Evolutionary conservation across 1,139 yeast species (phyloP).

Genomic region (Saccharomyces hybrid): DNA sequence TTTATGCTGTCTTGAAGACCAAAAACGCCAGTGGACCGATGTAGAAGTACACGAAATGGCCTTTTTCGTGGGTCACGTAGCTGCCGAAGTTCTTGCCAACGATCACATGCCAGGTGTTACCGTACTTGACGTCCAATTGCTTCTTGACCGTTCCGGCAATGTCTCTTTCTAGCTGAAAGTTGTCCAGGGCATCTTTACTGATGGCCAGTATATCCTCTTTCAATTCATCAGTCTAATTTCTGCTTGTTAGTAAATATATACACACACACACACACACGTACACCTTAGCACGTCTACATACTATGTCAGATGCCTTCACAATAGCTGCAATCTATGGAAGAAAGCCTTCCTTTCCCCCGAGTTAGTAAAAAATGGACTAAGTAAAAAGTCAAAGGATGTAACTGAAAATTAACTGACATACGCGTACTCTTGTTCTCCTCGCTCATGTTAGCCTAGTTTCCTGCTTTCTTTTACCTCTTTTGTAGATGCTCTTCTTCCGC

Average conservation of each 20-base stretch:
- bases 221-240: constrained; percentile 46
- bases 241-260: constrained; percentile 5
- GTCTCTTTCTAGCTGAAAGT: constrained; percentile 54
- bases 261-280: too few species aligned
- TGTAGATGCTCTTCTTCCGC: not conserved
- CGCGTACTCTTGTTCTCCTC: not conserved
- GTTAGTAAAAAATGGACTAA: not conserved
- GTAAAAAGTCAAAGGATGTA: not conserved
- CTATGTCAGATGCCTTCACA: constrained; percentile 30
- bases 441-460: not conserved
- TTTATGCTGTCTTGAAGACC: constrained; percentile 56
- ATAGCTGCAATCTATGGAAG: constrained; percentile 16
- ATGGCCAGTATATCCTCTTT: constrained; percentile 54
- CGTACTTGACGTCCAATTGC: constrained; percentile 58
- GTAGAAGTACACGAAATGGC: constrained; percentile 78
- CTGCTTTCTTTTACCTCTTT: not conserved
- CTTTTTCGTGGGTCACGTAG: constrained; percentile 83
- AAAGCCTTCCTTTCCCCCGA: not conserved
- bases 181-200: constrained; percentile 46
- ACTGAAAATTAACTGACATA: not conserved
- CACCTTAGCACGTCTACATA: constrained; percentile 11
- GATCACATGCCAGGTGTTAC: constrained; percentile 91
- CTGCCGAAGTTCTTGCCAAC: constrained; percentile 93
- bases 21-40: constrained; percentile 75
- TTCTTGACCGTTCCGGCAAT: constrained; percentile 77